Base-by-base conservation (phyloP, 2,329 filamentous ascomycete genomes). In the Metarhizium guizhouense region DNA sequence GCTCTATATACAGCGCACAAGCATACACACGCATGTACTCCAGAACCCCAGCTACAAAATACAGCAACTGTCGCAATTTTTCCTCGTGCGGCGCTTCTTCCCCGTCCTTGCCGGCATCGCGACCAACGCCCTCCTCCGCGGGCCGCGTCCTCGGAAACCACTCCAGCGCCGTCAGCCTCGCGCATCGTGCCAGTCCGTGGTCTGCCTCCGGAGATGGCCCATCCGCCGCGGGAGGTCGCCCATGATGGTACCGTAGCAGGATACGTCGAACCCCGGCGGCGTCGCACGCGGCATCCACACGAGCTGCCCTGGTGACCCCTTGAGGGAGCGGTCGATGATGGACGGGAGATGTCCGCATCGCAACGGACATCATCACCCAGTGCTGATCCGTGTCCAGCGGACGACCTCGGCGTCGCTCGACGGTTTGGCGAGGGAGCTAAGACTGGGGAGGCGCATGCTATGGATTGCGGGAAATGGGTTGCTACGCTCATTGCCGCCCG, bases 11-110 rank as follows among this genome's bases (percentile, higher is more conserved):
- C 7, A 36, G 2, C 8, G 13, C 34, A 4, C 34, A 13, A 36
- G 34, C 11, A 36, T 36, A 36, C 7, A 8, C 11, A 36, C 34
- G 34, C 20, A 2, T 20, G 20, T 20, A 2, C 20, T 2, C 11
- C 34, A 7, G 7, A 43, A 13, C 67, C 43, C 6, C 18, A 47
- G 20, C 43, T 47, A 29, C 18, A 47, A 25, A 29, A 47, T 47
- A n/a, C 43, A 47, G 20, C 43, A 47, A 16, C n/a, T 47, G 20
- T 47, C n/a, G 6, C 14, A 6, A 43, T 14, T n/a, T 13, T 18
- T 43, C 10, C n/a, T 43, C 40, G 40, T 8, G n/a, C 40, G 40
- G 11, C 10, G 14, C 14, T 6, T 43, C 40, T 14, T n/a, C 40
- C 40, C 16, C 34, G 34, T 13, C 34, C 7, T 36, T 13, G 34